Percentiles rank a stretch among this genome's conserved stretches.
phyloP scores from a whole-genome alignment of 1,284 basidiomycete genomes.

The Wallemia mellicola region DNA sequence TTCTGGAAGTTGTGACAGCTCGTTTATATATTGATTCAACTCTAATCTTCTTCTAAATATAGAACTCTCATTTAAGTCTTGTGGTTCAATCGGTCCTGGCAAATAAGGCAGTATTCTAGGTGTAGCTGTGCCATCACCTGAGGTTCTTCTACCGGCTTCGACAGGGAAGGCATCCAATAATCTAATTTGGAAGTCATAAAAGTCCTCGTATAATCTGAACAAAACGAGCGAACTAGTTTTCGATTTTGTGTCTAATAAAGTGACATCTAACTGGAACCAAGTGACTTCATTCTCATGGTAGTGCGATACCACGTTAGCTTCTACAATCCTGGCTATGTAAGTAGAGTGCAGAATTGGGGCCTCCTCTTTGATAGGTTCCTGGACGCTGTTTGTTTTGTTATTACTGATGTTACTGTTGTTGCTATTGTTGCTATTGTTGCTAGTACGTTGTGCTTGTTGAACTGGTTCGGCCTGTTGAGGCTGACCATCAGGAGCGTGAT shows the following conservation, averaged over 20 bases:
- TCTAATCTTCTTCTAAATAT: conserved; percentile 55
- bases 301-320: conserved; percentile 61
- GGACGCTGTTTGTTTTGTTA: too few species aligned
- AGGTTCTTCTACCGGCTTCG: conserved; percentile 48
- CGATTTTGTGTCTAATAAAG: conserved; percentile 47
- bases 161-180: conserved; percentile 58
- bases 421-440: too few species aligned
- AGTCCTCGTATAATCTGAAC: conserved; percentile 89
- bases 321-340: conserved; percentile 9
- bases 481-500: not conserved
- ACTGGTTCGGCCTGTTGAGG: too few species aligned
- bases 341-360: not conserved
- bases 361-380: conserved; percentile 8
- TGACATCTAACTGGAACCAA: conserved; percentile 82
- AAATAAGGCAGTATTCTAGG: conserved; percentile 69
- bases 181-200: conserved; percentile 85
- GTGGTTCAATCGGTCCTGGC: conserved; percentile 51
- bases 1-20: conserved; percentile 35
- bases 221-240: conserved; percentile 52
- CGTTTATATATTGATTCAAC: conserved; percentile 59
- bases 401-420: too few species aligned
- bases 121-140: conserved; percentile 16
- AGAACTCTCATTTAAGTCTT: conserved; percentile 50
- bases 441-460: too few species aligned
- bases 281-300: conserved; percentile 87